Percentiles rank a stretch among this genome's conserved stretches.
Conservation (phyloP, 2,329 filamentous ascomycete genomes). For the Trichoderma polysporum region DNA sequence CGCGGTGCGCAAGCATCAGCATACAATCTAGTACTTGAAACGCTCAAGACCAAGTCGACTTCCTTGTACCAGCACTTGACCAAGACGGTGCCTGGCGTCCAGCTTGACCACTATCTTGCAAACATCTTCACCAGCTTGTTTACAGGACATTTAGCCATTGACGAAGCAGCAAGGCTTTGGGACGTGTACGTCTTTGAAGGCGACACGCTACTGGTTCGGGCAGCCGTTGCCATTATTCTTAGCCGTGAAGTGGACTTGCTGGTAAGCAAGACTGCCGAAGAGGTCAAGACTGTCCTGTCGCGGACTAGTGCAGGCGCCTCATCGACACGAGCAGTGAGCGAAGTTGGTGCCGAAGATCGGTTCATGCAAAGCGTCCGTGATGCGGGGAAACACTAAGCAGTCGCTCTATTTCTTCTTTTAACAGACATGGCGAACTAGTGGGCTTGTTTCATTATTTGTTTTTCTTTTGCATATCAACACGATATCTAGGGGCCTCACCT, state of each 20-base stretch:
- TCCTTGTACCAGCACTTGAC: slow-evolving; percentile 65
- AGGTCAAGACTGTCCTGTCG: slow-evolving; percentile 43
- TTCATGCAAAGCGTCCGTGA: slow-evolving; percentile 39
- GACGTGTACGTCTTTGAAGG: slow-evolving; percentile 83
- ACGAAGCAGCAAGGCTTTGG: slow-evolving; percentile 72
- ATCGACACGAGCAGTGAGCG: slow-evolving; percentile 39
- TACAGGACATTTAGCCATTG: slow-evolving; percentile 61
- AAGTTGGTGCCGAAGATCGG: slow-evolving; percentile 49
- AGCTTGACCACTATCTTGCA: slow-evolving; percentile 56
- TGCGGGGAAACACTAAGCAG: slow-evolving; percentile 34
- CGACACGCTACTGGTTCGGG: slow-evolving; percentile 68
- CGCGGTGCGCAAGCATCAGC: slow-evolving; percentile 65
- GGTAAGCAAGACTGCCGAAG: slow-evolving; percentile 44
- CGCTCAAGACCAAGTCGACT: slow-evolving; percentile 63
- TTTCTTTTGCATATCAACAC: slow-evolving; percentile 12
- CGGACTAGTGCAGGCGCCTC: slow-evolving; percentile 32
- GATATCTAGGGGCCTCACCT: not conserved
- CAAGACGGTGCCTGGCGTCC: slow-evolving; percentile 44
- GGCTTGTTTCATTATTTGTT: not conserved
- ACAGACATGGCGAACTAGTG: not conserved
- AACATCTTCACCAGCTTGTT: slow-evolving; percentile 65
- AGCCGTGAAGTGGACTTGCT: slow-evolving; percentile 53
- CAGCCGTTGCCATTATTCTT: slow-evolving; percentile 66
- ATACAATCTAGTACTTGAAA: slow-evolving; percentile 68
- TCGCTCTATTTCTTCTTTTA: not conserved